Conservation (phyloP, 2,329 filamentous ascomycete species). For the Exserohilum rostratum region DNA sequence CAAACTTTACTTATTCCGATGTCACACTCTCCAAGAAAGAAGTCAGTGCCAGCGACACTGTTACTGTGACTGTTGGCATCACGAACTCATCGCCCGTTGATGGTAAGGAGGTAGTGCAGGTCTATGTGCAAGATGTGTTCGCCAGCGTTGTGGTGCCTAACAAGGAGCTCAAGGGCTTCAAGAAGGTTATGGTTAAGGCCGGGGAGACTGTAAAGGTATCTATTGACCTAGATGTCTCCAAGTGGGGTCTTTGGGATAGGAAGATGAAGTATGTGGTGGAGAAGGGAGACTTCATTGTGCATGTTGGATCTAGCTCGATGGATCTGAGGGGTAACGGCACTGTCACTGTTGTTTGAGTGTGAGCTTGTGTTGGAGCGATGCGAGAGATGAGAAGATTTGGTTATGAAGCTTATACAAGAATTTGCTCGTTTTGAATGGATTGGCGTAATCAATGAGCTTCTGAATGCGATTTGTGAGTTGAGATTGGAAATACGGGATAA, state of each 20-base stretch:
- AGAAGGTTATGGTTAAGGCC: slow-evolving; percentile 66
- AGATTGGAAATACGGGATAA: too few relatives aligned
- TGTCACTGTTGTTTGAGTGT: slow-evolving; percentile 54
- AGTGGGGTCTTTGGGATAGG: slow-evolving; percentile 63
- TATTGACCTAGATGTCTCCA: slow-evolving; percentile 58
- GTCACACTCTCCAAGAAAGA: slow-evolving; percentile 58
- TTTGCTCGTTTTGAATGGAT: neutral
- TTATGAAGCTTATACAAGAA: neutral
- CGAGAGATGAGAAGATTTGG: neutral
- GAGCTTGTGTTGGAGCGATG: too few relatives aligned
- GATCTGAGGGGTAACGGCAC: slow-evolving; percentile 64
- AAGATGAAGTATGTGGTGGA: slow-evolving; percentile 76
- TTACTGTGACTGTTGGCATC: slow-evolving; percentile 67
- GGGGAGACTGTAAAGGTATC: slow-evolving; percentile 63
- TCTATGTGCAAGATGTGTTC: slow-evolving; percentile 69
- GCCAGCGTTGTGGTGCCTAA: slow-evolving; percentile 69
- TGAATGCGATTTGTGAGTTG: neutral
- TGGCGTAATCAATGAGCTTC: neutral
- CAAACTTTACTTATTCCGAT: slow-evolving; percentile 65
- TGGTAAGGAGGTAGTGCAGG: slow-evolving; percentile 70
- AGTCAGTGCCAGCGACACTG: slow-evolving; percentile 58
- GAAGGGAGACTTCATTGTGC: slow-evolving; percentile 68
- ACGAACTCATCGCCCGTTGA: slow-evolving; percentile 63
- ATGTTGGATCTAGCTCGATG: slow-evolving; percentile 64
- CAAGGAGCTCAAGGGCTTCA: slow-evolving; percentile 68